Conservation (phyloP, 225 moss, liverwort and hornwort species). For the Anthoceros angustus region DNA sequence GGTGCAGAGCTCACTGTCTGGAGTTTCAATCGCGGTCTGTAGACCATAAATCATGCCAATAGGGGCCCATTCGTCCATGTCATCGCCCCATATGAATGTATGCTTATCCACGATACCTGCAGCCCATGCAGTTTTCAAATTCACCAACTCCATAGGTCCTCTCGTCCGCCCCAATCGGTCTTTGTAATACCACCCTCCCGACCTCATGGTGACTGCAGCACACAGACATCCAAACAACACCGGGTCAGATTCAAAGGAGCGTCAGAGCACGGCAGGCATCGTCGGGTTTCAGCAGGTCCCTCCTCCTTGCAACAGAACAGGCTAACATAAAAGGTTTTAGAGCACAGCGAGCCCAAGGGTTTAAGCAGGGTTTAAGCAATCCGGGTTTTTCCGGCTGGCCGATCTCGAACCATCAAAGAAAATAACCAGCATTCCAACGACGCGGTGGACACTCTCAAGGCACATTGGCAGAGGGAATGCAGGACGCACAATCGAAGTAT, state of each 20-base stretch:
- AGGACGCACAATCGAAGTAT: conserved; percentile 65
- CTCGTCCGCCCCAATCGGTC: conserved; percentile 85
- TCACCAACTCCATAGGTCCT: conserved; percentile 82
- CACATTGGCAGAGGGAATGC: neutral
- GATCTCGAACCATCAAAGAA: neutral
- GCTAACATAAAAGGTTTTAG: neutral
- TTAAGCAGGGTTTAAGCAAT: neutral
- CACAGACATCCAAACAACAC: neutral
- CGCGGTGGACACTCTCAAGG: no score
- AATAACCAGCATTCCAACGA: no score
- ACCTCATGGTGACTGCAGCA: conserved; percentile 54
- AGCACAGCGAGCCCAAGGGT: neutral
- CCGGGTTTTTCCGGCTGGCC: neutral
- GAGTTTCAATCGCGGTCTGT: conserved; percentile 49
- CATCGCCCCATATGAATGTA: conserved; percentile 97
- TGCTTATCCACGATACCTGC: conserved; percentile 98
- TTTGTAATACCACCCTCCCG: conserved; percentile 99
- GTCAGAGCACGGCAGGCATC: neutral
- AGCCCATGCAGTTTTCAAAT: conserved; percentile 94
- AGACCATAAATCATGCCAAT: conserved; percentile 96
- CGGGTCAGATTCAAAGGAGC: neutral
- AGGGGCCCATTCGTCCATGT: conserved; percentile 98
- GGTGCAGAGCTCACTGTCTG: conserved; percentile 34
- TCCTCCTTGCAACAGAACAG: no score
- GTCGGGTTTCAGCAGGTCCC: no score